Percentiles rank a stretch among this genome's conserved stretches.
Evolutionary conservation across 1,284 basidiomycete genomes (phyloP).

Genomic region (Anthracocystis panici-leucophaei): DNA sequence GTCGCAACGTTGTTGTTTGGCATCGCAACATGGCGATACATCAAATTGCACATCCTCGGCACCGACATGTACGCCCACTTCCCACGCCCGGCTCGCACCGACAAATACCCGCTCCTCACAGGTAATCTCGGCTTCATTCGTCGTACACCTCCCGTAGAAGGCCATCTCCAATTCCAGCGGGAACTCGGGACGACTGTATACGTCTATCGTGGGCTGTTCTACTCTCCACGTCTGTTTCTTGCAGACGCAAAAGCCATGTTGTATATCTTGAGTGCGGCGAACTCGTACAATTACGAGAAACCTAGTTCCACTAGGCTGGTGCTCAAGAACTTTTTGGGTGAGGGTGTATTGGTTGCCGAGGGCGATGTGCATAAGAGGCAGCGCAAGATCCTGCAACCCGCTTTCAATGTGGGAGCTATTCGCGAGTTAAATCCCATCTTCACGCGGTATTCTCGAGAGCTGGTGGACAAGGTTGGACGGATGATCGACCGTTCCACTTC

Average conservation of each 20-base stretch:
- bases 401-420: constrained; percentile 58
- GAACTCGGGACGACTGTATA: constrained; percentile 46
- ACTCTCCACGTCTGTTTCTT: constrained; percentile 58
- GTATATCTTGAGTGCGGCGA: constrained; percentile 57
- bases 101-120: constrained; percentile 27
- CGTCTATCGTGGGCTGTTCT: constrained; percentile 64
- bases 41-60: constrained; percentile 29
- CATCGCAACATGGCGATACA: constrained; percentile 18
- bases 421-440: constrained; percentile 59
- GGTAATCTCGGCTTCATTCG: constrained; percentile 45
- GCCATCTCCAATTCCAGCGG: constrained; percentile 36
- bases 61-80: constrained; percentile 46
- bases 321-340: constrained; percentile 59
- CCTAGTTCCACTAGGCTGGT: constrained; percentile 35
- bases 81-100: constrained; percentile 24
- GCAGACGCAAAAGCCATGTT: constrained; percentile 61
- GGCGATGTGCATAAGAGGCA: constrained; percentile 64
- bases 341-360: constrained; percentile 62
- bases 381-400: constrained; percentile 62
- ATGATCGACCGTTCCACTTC: constrained; percentile 44
- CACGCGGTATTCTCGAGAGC: constrained; percentile 35
- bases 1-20: constrained; percentile 3
- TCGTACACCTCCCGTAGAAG: constrained; percentile 32
- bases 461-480: constrained; percentile 37
- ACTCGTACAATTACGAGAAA: constrained; percentile 65